phyloP scores from a whole-genome alignment of 805 yeast species.

The Myxozyma sirexii region DNA sequence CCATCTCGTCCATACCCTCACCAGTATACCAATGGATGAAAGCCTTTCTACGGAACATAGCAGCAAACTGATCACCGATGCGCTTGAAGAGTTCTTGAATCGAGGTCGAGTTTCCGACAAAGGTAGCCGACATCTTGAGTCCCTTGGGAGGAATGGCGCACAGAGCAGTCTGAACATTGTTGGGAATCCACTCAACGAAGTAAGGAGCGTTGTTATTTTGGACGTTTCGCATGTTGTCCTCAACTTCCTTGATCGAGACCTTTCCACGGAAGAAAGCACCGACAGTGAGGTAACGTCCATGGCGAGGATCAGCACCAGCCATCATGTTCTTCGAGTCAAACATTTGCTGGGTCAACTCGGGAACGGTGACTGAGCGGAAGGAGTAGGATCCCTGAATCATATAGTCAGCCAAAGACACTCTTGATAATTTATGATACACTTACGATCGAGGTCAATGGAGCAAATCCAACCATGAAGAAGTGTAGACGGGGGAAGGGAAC shows the following conservation, averaged over 20 bases:
- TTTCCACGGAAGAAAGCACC: conserved; percentile 95
- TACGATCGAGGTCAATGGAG: conserved; percentile 73
- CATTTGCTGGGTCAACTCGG: conserved; percentile 94
- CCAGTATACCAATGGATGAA: conserved; percentile 95
- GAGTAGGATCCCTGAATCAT: conserved; percentile 62
- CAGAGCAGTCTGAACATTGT: conserved; percentile 92
- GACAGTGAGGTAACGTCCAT: conserved; percentile 89
- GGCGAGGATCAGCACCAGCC: conserved; percentile 94
- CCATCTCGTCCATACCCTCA: conserved; percentile 97
- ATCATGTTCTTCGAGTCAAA: conserved; percentile 90
- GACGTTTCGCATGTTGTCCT: conserved; percentile 87
- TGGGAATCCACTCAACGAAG: conserved; percentile 96
- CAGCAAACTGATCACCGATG: conserved; percentile 86
- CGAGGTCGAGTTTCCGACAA: conserved; percentile 91
- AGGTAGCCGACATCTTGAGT: conserved; percentile 86
- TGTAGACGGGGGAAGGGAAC: conserved; percentile 97
- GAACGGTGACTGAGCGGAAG: conserved; percentile 83
- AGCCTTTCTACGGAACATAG: conserved; percentile 92
- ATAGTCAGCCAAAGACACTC: too few relatives aligned
- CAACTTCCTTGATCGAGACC: conserved; percentile 91
- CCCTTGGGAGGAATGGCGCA: conserved; percentile 90
- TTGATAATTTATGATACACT: too few relatives aligned
- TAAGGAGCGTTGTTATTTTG: conserved; percentile 81
- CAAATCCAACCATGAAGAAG: conserved; percentile 94
- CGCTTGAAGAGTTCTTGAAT: conserved; percentile 91